Evolutionary conservation across 2,329 filamentous ascomycete species (phyloP), one percentile per base, ranked within the genome.

Genomic region (Dendryphion nanum): DNA sequence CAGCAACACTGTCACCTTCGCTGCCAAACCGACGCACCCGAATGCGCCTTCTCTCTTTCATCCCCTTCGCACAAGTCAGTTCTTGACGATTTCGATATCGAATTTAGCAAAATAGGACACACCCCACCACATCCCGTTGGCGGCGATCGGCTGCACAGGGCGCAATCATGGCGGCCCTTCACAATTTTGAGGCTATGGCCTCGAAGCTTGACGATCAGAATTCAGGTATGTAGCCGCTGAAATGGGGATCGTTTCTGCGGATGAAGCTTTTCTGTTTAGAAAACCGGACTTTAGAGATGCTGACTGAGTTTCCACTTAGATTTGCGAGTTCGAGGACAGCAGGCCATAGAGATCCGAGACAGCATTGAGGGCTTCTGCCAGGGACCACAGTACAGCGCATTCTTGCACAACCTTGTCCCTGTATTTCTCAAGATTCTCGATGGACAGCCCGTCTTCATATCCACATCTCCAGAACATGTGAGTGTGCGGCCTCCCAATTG

Each of bases 381-480:
- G 57, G 83, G 86, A 37, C 76, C 79, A 38, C 82, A 82, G 55
- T 98, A 97, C 64, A 70, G 79, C 18, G 75, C 79, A 35, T 97
- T 98, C 64, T 76, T 98, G 43, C 81, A 87, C 60, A 87, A 87
- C 68, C 76, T 96, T 57, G 85, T 97, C 72, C 93, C 93, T 26
- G 81, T 95, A 21, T 93, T 97, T 69, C 79, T 93, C 61, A 82
- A 79, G 63, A 87, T 95, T 37, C 73, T 99, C 35, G 83, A 85
- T 59, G 88, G 89, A 38, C 83, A 85, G 57, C 90, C 89, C 26
- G 86, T 94, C 48, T 97, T 98, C 63, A 85, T 91, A 53, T 95
- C 87, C 64, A 88, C 84, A 57, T 94, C 89, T 2, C 77, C 82
- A 36, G 93, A 98, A 61, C 93, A 97, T 77, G 86, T 89, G 67